Conservation (phyloP, 768 basidiomycete genomes). For the Exsudoporus frostii region DNA sequence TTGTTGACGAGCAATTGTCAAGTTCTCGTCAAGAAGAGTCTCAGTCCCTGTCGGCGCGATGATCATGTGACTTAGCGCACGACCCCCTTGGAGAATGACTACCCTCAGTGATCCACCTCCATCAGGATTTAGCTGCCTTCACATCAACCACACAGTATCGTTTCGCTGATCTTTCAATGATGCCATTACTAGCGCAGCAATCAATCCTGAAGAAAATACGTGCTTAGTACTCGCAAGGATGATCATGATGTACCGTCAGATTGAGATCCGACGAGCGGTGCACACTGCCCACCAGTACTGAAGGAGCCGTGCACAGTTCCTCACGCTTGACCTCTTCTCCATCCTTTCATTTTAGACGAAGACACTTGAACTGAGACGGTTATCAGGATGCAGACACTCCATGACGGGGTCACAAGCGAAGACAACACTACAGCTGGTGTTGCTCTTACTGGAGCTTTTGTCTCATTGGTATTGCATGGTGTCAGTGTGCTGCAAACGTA, state of each 20-base stretch:
- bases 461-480: background rate
- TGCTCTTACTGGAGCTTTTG: background rate
- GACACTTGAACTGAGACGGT: background rate
- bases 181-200: too few species aligned
- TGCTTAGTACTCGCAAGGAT: background rate
- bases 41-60: background rate
- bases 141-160: background rate
- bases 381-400: background rate
- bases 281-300: background rate
- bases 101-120: too few species aligned
- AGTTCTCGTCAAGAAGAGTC: background rate
- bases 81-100: too few species aligned
- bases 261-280: background rate
- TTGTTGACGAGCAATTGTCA: too few species aligned
- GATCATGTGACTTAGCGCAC: slow-evolving; percentile 19
- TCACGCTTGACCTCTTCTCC: background rate
- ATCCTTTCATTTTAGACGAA: background rate
- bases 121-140: background rate
- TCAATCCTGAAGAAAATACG: background rate
- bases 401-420: background rate
- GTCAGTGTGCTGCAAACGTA: background rate
- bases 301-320: background rate
- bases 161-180: background rate
- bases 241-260: background rate
- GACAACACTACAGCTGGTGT: background rate